phyloP scores from a whole-genome alignment of 805 yeast species.

The Sugiyamaella floridensis region DNA sequence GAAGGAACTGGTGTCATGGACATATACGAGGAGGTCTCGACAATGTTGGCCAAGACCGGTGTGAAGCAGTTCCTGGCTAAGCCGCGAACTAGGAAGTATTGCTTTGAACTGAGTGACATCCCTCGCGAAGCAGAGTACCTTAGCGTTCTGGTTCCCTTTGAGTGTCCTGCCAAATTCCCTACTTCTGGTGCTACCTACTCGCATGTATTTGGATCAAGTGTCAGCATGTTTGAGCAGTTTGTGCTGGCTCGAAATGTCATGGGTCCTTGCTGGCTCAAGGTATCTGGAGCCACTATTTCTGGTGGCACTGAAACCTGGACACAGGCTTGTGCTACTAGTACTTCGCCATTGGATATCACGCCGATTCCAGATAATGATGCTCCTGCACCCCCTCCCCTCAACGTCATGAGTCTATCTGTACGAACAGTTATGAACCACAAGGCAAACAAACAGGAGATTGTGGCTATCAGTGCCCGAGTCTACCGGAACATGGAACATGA shows the following conservation, averaged over 20 bases:
- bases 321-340: slow-evolving; percentile 57
- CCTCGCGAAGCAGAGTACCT: slow-evolving; percentile 78
- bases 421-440: slow-evolving; percentile 74
- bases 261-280: slow-evolving; percentile 97
- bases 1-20: slow-evolving; percentile 41
- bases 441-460: slow-evolving; percentile 77
- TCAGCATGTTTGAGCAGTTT: slow-evolving; percentile 76
- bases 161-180: slow-evolving; percentile 44
- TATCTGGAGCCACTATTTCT: slow-evolving; percentile 54
- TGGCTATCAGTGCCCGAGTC: slow-evolving; percentile 70
- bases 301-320: slow-evolving; percentile 59
- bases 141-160: slow-evolving; percentile 66
- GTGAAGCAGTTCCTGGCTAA: slow-evolving; percentile 58
- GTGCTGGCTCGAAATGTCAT: slow-evolving; percentile 74
- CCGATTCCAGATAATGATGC: slow-evolving; percentile 39
- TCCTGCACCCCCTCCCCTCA: slow-evolving; percentile 54
- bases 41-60: slow-evolving; percentile 53
- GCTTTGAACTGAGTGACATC: slow-evolving; percentile 76
- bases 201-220: slow-evolving; percentile 70
- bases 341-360: slow-evolving; percentile 38
- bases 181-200: slow-evolving; percentile 67
- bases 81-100: slow-evolving; percentile 70
- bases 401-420: slow-evolving; percentile 65
- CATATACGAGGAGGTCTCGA: slow-evolving; percentile 69
- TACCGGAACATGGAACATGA: slow-evolving; percentile 68